Percentiles rank a stretch among this genome's conserved stretches.
These are phyloP conservation scores for Eimeria praecox DNA, from an alignment of 169 alveolate genomes.

Conservation along the genomic window DNA sequence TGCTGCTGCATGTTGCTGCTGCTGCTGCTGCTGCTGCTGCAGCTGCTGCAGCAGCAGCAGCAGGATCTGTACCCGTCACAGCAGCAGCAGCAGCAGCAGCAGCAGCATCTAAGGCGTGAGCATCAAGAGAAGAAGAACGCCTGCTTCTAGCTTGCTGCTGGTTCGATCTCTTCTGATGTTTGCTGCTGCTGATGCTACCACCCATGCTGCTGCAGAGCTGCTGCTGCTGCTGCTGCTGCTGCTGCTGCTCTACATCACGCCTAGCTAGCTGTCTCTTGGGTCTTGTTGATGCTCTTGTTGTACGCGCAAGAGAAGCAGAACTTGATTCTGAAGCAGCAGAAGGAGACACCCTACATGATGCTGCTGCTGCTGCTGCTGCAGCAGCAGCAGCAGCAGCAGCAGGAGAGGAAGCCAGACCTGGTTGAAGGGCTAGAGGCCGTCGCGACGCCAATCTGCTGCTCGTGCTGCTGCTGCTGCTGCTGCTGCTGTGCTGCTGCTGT, in stretches of 20 bases:
- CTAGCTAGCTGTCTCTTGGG: constrained; percentile 33
- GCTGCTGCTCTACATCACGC: constrained; percentile 14
- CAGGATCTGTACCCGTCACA: neutral
- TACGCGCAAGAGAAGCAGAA: neutral
- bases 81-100: constrained; percentile 51
- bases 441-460: constrained; percentile 36
- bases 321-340: constrained; percentile 57
- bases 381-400: constrained; percentile 54
- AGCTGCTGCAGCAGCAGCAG: no score
- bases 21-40: no score
- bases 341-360: constrained; percentile 6
- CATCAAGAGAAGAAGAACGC: constrained; percentile 44
- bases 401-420: constrained; percentile 15
- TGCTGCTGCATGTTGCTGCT: neutral
- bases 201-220: constrained; percentile 28
- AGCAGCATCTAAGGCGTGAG: constrained; percentile 31
- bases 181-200: constrained; percentile 62
- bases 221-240: constrained; percentile 73
- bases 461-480: constrained; percentile 59
- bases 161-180: constrained; percentile 17
- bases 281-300: constrained; percentile 20
- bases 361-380: constrained; percentile 35
- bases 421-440: constrained; percentile 22
- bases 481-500: neutral
- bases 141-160: constrained; percentile 31